Base-by-base conservation (phyloP, 2,329 filamentous ascomycete genomes). In the Pseudogymnoascus sp. region DNA sequence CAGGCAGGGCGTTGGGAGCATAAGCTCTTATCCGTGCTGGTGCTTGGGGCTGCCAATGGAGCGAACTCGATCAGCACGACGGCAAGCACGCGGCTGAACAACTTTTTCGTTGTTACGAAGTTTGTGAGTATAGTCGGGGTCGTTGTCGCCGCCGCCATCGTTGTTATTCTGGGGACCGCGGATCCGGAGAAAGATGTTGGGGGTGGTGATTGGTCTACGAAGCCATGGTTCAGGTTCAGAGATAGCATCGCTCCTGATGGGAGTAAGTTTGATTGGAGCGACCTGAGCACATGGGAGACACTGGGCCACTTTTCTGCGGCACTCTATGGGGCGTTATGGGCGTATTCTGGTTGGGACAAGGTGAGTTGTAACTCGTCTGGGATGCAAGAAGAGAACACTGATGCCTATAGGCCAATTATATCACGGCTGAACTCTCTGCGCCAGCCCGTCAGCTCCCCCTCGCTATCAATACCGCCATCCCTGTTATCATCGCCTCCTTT, bases 331-430 rank as follows among this genome's bases (percentile, higher is more conserved):
- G 83, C 82, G 0, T 69, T 87, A 0, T 87, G 84, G 84, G 84
- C 82, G 0, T 87, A 86, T 63, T 84, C 82, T 0, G 85, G 85
- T 0, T 87, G 85, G 85, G 85, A 87, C 61, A 87, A 86, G 74
- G 82, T 82, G 39, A 73, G 77, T 67, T 58, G 9, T n/a, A 42
- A 18, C 61, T 25, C 29, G 4, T 42, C 42, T 18, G 9, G n/a
- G 7, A 10, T 29, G 13, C 45, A 36, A 45, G 55, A 61, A 62
- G 18, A 55, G 3, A 31, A 10, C 13, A 61, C 62, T 66, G 2
- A 66, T 39, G 4, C 21, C n/a, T 37, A 5, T 4, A 81, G 80
- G 81, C 80, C 3, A 79, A 83, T 59, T 84, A 84, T 65, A 75
- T 84, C 55, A 78, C 80, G 0, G 78, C 80, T 0, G 82, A 84